Percentiles rank a stretch among this genome's conserved stretches.
phyloP scores from a whole-genome alignment of 495 filamentous ascomycete genomes.

The Tuber calosporum region DNA sequence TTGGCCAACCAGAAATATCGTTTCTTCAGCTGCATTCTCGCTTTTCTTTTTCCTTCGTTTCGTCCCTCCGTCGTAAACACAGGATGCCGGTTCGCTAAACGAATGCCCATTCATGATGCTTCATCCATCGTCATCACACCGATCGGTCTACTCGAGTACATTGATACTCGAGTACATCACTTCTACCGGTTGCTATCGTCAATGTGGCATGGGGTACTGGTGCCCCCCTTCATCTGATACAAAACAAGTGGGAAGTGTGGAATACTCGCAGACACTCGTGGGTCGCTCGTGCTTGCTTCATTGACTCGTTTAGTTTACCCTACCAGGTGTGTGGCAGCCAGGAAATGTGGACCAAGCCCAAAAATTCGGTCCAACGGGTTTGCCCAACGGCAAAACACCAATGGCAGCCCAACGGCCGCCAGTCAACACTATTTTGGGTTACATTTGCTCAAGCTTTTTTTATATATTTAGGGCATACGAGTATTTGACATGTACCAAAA shows the following conservation, averaged over 20 bases:
- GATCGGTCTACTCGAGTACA: constrained; percentile 1
- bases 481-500: too few species aligned
- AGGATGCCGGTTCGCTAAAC: constrained; percentile 3
- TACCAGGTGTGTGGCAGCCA: not conserved
- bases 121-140: constrained; percentile 1
- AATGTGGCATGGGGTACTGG: constrained; percentile 3
- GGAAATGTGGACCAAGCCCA: not conserved
- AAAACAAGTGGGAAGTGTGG: not conserved
- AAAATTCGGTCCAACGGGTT: not conserved
- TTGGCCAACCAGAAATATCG: not conserved
- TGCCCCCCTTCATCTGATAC: constrained; percentile 1
- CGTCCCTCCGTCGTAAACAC: not conserved
- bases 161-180: constrained; percentile 1
- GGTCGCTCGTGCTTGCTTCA: not conserved
- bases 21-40: not conserved
- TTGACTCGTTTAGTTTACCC: not conserved
- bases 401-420: not conserved
- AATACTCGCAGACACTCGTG: constrained; percentile 4
- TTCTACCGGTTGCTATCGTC: not conserved
- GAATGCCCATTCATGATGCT: constrained; percentile 2
- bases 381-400: not conserved
- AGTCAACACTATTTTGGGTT: not conserved
- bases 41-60: not conserved
- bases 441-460: not conserved
- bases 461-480: not conserved